Conservation (phyloP, 1,284 basidiomycete genomes). For the Trametes pubescens region DNA sequence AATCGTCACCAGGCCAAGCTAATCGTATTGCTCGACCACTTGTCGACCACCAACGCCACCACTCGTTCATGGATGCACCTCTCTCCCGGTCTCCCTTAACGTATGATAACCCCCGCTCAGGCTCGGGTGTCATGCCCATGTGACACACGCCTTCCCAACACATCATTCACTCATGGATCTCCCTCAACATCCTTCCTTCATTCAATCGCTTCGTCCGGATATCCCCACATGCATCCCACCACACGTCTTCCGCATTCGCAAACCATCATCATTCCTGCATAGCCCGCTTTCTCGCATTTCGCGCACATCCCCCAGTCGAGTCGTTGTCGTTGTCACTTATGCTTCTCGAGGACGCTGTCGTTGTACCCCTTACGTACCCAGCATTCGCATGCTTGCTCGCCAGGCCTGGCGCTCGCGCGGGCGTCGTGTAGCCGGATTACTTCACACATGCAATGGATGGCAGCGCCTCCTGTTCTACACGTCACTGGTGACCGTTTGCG, state of each 20-base stretch:
- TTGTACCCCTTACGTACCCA: conserved; percentile 24
- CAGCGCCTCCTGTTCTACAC: conserved; percentile 17
- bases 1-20: conserved; percentile 17
- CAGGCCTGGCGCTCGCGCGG: conserved; percentile 4
- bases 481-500: neutral
- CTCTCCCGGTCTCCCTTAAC: conserved; percentile 7
- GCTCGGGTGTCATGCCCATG: conserved; percentile 24
- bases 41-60: conserved; percentile 15
- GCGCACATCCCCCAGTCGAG: conserved; percentile 16
- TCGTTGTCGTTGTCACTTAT: conserved; percentile 15
- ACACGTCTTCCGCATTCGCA: conserved; percentile 18
- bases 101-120: conserved; percentile 29
- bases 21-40: conserved; percentile 21
- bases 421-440: conserved; percentile 17
- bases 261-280: conserved; percentile 23
- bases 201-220: conserved; percentile 6
- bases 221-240: conserved; percentile 16
- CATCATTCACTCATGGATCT: conserved; percentile 12
- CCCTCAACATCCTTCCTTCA: conserved; percentile 16
- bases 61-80: conserved; percentile 15
- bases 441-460: conserved; percentile 19
- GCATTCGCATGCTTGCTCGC: conserved; percentile 13
- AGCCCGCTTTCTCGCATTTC: conserved; percentile 15
- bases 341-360: conserved; percentile 26
- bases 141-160: conserved; percentile 19